A percentile compares a stretch with the other conserved stretches of the same genome.
These are phyloP conservation scores for Coniochaeta ligniaria DNA, from an alignment of 2,329 filamentous ascomycete species.

Conservation along the genomic window DNA sequence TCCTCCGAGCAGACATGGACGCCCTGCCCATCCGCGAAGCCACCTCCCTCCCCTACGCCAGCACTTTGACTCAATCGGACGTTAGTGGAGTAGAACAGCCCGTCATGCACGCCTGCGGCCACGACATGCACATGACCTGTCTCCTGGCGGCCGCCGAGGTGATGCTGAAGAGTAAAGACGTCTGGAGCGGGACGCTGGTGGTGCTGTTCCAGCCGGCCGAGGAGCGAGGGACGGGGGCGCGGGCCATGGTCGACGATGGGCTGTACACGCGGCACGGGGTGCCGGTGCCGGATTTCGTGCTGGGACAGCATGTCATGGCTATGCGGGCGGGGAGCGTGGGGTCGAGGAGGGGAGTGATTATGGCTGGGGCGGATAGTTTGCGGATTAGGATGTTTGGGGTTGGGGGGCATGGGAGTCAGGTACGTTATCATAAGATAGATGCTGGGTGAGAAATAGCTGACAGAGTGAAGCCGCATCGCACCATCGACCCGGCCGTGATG, in stretches of 20 bases:
- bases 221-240: conserved; percentile 54
- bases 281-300: conserved; percentile 23
- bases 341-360: conserved; percentile 13
- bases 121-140: conserved; percentile 57
- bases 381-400: conserved; percentile 24
- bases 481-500: conserved; percentile 38
- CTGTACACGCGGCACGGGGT: conserved; percentile 18
- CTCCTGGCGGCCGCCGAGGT: conserved; percentile 48
- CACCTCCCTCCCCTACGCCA: conserved; percentile 39
- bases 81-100: conserved; percentile 35
- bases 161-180: conserved; percentile 31
- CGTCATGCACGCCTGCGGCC: conserved; percentile 64
- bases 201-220: conserved; percentile 62
- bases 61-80: conserved; percentile 29
- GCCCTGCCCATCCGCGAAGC: conserved; percentile 39
- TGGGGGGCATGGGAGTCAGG: conserved; percentile 31
- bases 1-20: conserved; percentile 42
- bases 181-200: conserved; percentile 57
- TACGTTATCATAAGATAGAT: background rate
- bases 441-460: background rate
- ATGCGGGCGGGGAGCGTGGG: conserved; percentile 23
- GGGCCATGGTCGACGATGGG: conserved; percentile 29
- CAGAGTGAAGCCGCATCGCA: conserved; percentile 26
- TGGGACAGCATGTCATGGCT: conserved; percentile 27
- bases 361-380: conserved; percentile 17